phyloP scores from a whole-genome alignment of 768 basidiomycete species.

The Lactarius pseudohatsudake region DNA sequence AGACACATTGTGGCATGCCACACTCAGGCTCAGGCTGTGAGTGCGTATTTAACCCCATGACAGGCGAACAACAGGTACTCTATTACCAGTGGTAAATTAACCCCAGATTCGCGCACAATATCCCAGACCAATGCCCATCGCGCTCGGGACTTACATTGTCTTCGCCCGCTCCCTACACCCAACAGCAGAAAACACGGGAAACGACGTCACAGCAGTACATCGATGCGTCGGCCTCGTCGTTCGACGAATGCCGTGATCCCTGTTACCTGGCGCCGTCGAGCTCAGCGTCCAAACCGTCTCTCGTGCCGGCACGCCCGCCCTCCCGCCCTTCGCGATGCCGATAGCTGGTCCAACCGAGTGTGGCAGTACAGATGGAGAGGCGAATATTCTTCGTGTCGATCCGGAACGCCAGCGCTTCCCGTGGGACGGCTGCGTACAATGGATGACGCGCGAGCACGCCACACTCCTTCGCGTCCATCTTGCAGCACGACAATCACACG shows the following conservation, averaged over 20 bases:
- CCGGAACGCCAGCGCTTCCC: constrained; percentile 3
- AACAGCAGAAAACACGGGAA: background rate
- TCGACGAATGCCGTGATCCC: background rate
- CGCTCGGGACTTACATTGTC: constrained; percentile 5
- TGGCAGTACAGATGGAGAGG: background rate
- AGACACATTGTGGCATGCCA: background rate
- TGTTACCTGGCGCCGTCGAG: background rate
- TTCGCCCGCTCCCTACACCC: background rate
- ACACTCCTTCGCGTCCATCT: background rate
- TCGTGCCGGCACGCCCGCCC: background rate
- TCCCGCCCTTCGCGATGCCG: background rate
- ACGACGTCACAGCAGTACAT: background rate
- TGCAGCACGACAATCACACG: constrained; percentile 1
- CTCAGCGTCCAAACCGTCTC: constrained; percentile 1
- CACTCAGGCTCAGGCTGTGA: background rate
- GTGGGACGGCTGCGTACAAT: constrained; percentile 4
- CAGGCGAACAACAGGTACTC: background rate
- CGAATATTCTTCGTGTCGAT: constrained; percentile 4
- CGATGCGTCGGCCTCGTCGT: constrained; percentile 6
- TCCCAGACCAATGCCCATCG: constrained; percentile 9
- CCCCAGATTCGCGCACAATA: background rate
- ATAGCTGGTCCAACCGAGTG: constrained; percentile 1
- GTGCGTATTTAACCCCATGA: background rate
- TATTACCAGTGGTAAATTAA: background rate
- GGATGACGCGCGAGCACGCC: background rate